Base-by-base conservation (phyloP, 1,284 basidiomycete genomes). In the Xanthoconium separans region DNA sequence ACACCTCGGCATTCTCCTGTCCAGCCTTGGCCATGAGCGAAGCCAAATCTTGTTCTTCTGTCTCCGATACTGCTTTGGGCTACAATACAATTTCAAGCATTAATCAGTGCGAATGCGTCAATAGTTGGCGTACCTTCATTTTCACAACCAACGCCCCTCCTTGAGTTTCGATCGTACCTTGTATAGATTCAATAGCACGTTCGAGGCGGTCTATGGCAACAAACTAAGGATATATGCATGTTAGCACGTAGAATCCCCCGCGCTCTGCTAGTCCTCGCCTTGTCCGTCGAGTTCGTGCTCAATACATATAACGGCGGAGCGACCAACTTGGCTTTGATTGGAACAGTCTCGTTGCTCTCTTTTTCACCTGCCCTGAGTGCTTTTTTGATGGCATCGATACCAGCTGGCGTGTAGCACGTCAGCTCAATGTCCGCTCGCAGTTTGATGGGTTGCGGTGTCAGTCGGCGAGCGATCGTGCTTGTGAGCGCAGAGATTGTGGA, bases 391-490 rank as follows among this genome's bases (percentile, higher is more conserved):
- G 96, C 95, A 66, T 98, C 94, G 69, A 99, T 99, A n/a, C 97
- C 97, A 34, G 91, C 86, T 55, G 95, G 95, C 6, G 90, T 91
- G 74, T 98, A 99, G 75, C 96, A 99, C 40, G 95, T 98, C 51
- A 99, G 79, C 74, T 99, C 95, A 60, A 99, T 90, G 75, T 99
- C 97, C 20, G 97, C 94, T 68, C 96, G 93, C 51, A 99, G 85
- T 77, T 98, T 99, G 81, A 99, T 96, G 12, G 97, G 95, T 73
- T 99, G 97, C 13, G 96, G 97, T 2, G 96, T 99, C 54, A 99
- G 80, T 42, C 97, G 87, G 50, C 95, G 88, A 10, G 95, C 95
- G 68, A 99, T 98, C 47, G 94, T 98, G 57, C 84, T 75, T 63
- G 84, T 83, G 29, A 99, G 82, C 55, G 93, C 81, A 27, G 77